phyloP scores from a whole-genome alignment of 1,139 yeast genomes.

The Saccharomyces pastorianus region DNA sequence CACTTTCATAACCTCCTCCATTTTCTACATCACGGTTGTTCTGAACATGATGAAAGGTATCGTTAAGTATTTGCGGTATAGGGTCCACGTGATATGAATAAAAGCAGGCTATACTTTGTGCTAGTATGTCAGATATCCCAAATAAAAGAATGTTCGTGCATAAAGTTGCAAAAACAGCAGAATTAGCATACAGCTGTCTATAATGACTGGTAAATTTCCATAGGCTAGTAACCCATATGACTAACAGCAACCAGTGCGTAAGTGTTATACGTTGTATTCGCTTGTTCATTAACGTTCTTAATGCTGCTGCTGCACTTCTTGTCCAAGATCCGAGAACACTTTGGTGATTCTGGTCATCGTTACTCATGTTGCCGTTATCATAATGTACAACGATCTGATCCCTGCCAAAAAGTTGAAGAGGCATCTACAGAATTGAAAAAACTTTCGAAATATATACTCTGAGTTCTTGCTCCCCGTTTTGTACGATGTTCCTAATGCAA shows the following conservation, averaged over 20 bases:
- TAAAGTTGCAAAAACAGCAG: conserved; percentile 67
- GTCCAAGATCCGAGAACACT: neutral
- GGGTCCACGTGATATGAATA: conserved; percentile 25
- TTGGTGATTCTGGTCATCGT: neutral
- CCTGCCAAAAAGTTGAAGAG: conserved; percentile 16
- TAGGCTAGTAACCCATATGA: conserved; percentile 42
- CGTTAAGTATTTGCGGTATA: conserved; percentile 27
- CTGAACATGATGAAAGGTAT: conserved; percentile 28
- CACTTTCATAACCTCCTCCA: conserved; percentile 6
- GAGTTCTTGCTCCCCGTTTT: neutral
- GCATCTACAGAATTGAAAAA: conserved; percentile 8
- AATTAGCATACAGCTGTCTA: conserved; percentile 55
- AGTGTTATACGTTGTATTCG: conserved; percentile 35
- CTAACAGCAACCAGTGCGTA: conserved; percentile 46
- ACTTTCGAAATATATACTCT: neutral
- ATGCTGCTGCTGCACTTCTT: neutral
- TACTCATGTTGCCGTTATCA: conserved; percentile 2
- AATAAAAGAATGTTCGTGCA: conserved; percentile 75
- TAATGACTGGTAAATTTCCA: conserved; percentile 49
- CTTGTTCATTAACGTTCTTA: neutral
- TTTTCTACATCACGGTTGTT: conserved; percentile 7
- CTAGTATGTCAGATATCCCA: conserved; percentile 84
- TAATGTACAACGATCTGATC: conserved; percentile 13
- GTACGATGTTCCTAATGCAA: neutral
- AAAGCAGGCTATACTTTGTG: conserved; percentile 43